Percentiles rank a stretch among this genome's conserved stretches.
phyloP scores from a whole-genome alignment of 805 yeast species.

The Candida tallmaniae region DNA sequence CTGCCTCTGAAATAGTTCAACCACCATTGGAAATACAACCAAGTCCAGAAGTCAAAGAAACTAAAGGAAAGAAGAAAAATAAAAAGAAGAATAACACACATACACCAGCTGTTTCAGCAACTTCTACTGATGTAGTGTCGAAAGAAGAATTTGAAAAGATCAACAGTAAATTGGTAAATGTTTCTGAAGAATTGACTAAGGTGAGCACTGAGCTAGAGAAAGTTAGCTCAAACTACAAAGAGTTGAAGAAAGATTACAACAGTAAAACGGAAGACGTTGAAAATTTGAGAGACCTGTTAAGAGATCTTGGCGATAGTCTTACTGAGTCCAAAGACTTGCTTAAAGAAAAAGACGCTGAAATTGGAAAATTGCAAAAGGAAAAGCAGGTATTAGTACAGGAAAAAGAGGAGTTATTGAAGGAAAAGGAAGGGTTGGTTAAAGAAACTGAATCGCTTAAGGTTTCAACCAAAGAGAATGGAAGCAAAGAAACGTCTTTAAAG shows the following conservation, averaged over 20 bases:
- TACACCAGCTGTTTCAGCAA: too few species aligned
- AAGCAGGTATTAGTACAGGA: constrained; percentile 2
- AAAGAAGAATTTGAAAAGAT: background rate
- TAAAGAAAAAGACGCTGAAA: constrained; percentile 25
- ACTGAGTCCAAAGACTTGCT: constrained; percentile 63
- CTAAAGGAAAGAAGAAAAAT: constrained; percentile 1
- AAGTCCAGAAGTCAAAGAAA: background rate
- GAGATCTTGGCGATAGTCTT: constrained; percentile 72
- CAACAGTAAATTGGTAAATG: constrained; percentile 11
- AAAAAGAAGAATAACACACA: constrained; percentile 11
- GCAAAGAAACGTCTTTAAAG: constrained; percentile 42
- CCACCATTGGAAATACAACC: too few species aligned
- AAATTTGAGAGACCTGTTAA: constrained; percentile 68
- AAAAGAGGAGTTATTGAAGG: constrained; percentile 3
- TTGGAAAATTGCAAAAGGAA: background rate
- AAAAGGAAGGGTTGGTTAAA: constrained; percentile 18
- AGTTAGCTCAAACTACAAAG: constrained; percentile 14
- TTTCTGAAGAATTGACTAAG: too few species aligned
- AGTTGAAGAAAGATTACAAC: constrained; percentile 26
- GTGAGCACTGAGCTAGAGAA: constrained; percentile 11
- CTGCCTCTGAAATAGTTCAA: background rate
- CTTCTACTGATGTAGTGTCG: background rate
- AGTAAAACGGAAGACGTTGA: constrained; percentile 60
- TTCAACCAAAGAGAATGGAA: constrained; percentile 20
- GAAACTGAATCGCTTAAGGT: constrained; percentile 27